Conservation (phyloP, 1,139 yeast species). For the Sugiyamaella xylanicola region DNA sequence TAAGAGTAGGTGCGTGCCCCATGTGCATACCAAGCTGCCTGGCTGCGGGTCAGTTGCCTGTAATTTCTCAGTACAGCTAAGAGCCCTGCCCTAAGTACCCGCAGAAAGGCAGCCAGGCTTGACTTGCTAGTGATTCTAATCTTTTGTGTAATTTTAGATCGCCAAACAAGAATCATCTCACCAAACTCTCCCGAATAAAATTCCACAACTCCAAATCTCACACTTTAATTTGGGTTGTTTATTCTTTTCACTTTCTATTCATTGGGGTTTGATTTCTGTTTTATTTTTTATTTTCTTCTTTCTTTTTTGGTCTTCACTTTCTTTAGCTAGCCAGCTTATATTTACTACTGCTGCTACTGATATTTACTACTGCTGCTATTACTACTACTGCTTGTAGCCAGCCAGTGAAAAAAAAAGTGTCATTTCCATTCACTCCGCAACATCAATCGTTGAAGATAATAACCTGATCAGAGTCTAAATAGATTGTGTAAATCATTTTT, state of each 20-base stretch:
- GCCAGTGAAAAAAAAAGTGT: neutral
- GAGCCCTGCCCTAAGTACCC: too few relatives aligned
- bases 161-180: constrained; percentile 1
- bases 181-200: neutral
- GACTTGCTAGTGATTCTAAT: neutral
- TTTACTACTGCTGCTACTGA: neutral
- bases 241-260: neutral
- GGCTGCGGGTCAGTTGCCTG: too few relatives aligned
- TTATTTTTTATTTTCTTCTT: neutral
- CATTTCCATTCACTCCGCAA: neutral
- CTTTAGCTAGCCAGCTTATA: neutral
- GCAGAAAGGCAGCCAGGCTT: too few relatives aligned
- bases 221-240: neutral
- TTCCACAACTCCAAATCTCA: neutral
- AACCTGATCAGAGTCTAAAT: too few relatives aligned
- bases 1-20: neutral
- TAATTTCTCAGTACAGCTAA: neutral
- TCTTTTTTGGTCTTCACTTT: neutral
- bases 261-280: neutral
- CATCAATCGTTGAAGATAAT: neutral
- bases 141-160: constrained; percentile 1
- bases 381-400: neutral
- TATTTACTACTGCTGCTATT: neutral
- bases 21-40: neutral
- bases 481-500: too few relatives aligned